Evolutionary conservation across 352 stramenopile genomes (phyloP).

Genomic region (Globisporangium nodosum): DNA sequence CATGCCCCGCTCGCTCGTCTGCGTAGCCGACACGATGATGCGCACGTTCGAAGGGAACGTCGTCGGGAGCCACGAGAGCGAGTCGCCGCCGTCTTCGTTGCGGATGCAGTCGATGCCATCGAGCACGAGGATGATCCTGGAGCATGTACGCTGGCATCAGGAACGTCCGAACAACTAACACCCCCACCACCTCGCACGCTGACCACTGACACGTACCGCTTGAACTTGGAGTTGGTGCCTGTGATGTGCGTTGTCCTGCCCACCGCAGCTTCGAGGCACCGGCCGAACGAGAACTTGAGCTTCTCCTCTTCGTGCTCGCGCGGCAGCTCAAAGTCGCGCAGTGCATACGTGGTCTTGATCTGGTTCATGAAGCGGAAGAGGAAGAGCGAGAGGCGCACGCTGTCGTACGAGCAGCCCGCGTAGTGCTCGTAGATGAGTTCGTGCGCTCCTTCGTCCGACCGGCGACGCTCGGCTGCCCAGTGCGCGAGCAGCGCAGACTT

Average conservation of each 20-base stretch:
- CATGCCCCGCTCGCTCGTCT: constrained; percentile 19
- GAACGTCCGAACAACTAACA: neutral
- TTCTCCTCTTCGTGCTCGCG: constrained; percentile 81
- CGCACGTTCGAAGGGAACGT: constrained; percentile 58
- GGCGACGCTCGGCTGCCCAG: constrained; percentile 49
- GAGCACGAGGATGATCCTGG: constrained; percentile 72
- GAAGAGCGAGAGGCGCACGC: constrained; percentile 77
- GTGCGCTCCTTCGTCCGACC: constrained; percentile 20
- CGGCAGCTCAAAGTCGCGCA: constrained; percentile 79
- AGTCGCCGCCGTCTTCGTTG: constrained; percentile 79
- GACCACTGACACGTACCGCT: constrained; percentile 16
- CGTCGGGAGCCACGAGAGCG: constrained; percentile 79
- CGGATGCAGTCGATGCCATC: constrained; percentile 79
- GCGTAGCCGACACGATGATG: constrained; percentile 68
- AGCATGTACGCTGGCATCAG: too few relatives aligned
- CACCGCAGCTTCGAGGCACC: constrained; percentile 69
- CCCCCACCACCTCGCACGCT: neutral
- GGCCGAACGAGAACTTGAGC: constrained; percentile 77
- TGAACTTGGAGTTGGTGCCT: constrained; percentile 26
- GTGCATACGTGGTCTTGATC: constrained; percentile 58
- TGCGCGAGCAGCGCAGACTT: constrained; percentile 78
- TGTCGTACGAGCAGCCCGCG: constrained; percentile 76
- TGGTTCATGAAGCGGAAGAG: constrained; percentile 81
- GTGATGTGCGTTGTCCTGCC: constrained; percentile 31
- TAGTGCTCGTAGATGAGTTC: constrained; percentile 85